phyloP scores from a whole-genome alignment of 352 stramenopile genomes.

The Globisporangium megalacanthum region DNA sequence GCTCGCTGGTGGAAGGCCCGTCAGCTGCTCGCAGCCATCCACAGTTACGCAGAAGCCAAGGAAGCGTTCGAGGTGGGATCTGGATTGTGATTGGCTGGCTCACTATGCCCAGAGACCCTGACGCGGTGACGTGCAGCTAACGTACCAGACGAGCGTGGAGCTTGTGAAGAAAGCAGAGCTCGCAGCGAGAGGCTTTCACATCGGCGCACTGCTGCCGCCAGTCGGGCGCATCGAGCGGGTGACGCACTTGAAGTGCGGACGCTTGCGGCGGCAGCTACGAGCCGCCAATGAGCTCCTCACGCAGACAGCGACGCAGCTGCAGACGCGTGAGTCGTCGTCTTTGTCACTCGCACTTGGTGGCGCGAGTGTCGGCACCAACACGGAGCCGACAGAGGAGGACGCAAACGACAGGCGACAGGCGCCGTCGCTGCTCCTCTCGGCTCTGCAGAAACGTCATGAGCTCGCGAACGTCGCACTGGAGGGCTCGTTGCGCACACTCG shows the following conservation, averaged over 20 bases:
- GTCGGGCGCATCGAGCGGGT: slow-evolving; percentile 41
- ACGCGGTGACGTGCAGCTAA: slow-evolving; percentile 1
- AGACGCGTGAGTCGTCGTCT: neutral
- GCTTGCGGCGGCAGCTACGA: slow-evolving; percentile 33
- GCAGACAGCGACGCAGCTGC: neutral
- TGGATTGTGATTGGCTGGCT: too few species aligned
- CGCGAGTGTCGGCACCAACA: too few species aligned
- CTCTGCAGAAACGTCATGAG: slow-evolving; percentile 43
- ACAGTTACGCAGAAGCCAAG: neutral
- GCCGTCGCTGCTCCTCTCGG: slow-evolving; percentile 54
- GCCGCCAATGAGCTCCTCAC: slow-evolving; percentile 43
- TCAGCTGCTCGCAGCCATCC: neutral
- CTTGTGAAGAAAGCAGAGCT: slow-evolving; percentile 59
- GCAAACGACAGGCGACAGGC: slow-evolving; percentile 14
- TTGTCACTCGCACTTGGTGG: neutral
- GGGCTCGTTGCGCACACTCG: slow-evolving; percentile 16
- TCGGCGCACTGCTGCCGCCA: slow-evolving; percentile 41
- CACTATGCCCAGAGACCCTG: too few species aligned
- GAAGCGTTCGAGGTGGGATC: slow-evolving; percentile 10
- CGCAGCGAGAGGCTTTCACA: slow-evolving; percentile 41
- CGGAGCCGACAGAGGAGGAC: neutral
- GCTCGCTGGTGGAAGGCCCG: neutral
- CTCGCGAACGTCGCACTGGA: slow-evolving; percentile 33
- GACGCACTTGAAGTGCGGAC: slow-evolving; percentile 28
- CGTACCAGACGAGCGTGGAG: slow-evolving; percentile 30